Conservation (phyloP, 352 stramenopile species). For the Pythium sp. region DNA sequence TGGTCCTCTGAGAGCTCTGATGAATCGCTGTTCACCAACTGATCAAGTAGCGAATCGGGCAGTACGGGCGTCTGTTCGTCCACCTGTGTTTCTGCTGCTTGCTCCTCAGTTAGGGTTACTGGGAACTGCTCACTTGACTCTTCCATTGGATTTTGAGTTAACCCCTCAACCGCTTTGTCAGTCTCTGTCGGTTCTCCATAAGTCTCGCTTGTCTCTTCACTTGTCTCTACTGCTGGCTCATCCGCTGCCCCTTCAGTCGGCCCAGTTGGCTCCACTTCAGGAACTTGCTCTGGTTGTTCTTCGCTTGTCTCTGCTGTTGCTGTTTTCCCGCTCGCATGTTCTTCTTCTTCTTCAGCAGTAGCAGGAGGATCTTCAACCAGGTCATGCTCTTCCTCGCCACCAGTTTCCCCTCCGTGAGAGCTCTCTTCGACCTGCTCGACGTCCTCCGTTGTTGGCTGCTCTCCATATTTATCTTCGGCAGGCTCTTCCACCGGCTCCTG, state of each 20-base stretch:
- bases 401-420: neutral
- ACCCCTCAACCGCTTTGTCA: neutral
- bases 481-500: neutral
- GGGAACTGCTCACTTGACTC: neutral
- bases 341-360: neutral
- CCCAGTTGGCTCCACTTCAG: neutral
- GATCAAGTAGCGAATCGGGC: neutral
- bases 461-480: neutral
- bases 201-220: neutral
- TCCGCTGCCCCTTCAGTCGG: neutral
- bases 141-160: neutral
- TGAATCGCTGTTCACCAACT: neutral
- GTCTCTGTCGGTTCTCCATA: neutral
- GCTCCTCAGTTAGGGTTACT: neutral
- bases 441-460: neutral
- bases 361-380: neutral
- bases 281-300: neutral
- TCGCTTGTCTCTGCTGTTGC: neutral
- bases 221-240: neutral
- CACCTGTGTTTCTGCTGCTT: neutral
- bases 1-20: neutral
- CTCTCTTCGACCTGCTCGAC: neutral
- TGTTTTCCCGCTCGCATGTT: neutral
- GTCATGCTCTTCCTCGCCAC: neutral
- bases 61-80: neutral